Evolutionary conservation across 2,329 filamentous ascomycete species (phyloP).

Genomic region (Cladophialophora immunda): DNA sequence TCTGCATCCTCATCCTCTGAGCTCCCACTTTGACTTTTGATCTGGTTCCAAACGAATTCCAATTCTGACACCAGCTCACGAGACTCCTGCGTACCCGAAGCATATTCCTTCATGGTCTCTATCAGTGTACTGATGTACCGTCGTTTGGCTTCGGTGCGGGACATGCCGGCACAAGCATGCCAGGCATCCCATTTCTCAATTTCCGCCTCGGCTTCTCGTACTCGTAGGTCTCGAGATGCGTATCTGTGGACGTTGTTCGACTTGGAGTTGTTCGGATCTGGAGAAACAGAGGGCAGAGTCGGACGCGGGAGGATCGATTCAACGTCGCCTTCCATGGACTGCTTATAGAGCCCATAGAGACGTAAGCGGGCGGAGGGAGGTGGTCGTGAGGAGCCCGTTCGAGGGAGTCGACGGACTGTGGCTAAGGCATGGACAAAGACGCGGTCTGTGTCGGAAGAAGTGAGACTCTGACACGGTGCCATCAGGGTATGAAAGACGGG

Average conservation of each 20-base stretch:
- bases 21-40: slow-evolving; percentile 58
- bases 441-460: slow-evolving; percentile 70
- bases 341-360: slow-evolving; percentile 98
- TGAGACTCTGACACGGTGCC: slow-evolving; percentile 5
- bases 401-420: slow-evolving; percentile 96
- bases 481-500: background rate
- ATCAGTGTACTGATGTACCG: slow-evolving; percentile 93
- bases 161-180: slow-evolving; percentile 84
- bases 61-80: slow-evolving; percentile 88
- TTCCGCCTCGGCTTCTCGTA: slow-evolving; percentile 55
- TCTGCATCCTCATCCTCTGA: slow-evolving; percentile 48
- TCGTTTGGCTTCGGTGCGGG: slow-evolving; percentile 90
- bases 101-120: slow-evolving; percentile 96
- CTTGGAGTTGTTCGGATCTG: slow-evolving; percentile 32
- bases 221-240: slow-evolving; percentile 39
- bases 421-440: slow-evolving; percentile 99
- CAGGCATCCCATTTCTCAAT: slow-evolving; percentile 76
- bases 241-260: slow-evolving; percentile 40
- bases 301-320: slow-evolving; percentile 92
- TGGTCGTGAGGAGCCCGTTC: slow-evolving; percentile 88
- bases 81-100: slow-evolving; percentile 80
- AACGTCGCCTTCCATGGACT: slow-evolving; percentile 97
- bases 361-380: slow-evolving; percentile 84
- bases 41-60: slow-evolving; percentile 99
- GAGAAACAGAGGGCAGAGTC: slow-evolving; percentile 45